Base-by-base conservation (phyloP, 805 yeast genomes). In the Teunomyces gatunensis region DNA sequence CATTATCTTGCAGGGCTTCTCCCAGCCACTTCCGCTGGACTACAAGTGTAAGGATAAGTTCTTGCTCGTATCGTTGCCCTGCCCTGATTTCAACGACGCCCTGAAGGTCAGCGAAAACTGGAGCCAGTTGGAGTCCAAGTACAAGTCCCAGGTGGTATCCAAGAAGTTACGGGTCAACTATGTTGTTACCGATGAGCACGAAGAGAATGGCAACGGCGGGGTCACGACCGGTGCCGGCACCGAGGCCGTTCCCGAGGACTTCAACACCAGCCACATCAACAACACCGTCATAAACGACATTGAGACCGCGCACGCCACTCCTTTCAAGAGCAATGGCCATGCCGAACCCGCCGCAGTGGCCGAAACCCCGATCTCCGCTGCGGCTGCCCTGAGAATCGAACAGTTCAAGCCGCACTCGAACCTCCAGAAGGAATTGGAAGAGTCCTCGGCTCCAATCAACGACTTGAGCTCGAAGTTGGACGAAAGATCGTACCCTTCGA, bases 21-120 rank as follows among this genome's bases (percentile, higher is more conserved):
- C 83, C 46, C 82, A 83, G 58, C 92, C 88, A 50, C 91, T 95
- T 45, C 73, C 81, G 2, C 68, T 80, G 43, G 89, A 83, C 61
- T 81, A 78, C 70, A 85, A 84, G 68, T 87, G 96, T 69, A 87
- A 84, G 66, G 98, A 94, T 71, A 94, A 94, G 73, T 94, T 94
- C 67, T 80, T 92, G 60, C 83, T 94, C 50, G 91, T 91, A 56
- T 81, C 95, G 23, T 77, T 90, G 54, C 95, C 96, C 42, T 81
- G 89, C 51, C 83, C 86, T 13, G 79, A 75, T 47, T 65, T 80
- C 51, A 78, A 78, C 51, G 83, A 81, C 45, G 72, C 78, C 37
- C 60, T 77, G 23, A 74, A 66, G 56, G 85, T 88, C 44, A 79
- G 88, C 43, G 85, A 84, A 42, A 69, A 79, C 58, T 90, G 97